These are phyloP conservation scores for Fragosphaeria purpurea DNA, from an alignment of 2,329 filamentous ascomycete genomes.

Conservation along the genomic window DNA sequence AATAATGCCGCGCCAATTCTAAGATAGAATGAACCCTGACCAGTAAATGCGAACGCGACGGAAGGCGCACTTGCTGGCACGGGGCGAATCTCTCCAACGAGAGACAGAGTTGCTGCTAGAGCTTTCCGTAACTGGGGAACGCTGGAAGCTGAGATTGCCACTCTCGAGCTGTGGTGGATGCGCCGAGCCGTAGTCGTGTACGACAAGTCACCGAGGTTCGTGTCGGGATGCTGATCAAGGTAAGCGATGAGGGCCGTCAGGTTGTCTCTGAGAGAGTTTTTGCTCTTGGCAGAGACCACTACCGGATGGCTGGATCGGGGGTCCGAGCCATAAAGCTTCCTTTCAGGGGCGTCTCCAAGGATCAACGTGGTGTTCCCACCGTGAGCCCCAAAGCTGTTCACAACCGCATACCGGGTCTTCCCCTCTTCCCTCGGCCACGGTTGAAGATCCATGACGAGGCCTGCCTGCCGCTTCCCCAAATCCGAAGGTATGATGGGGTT, in stretches of 20 bases:
- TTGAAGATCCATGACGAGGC: slow-evolving; percentile 45
- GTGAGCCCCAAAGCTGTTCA: slow-evolving; percentile 64
- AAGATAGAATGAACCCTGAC: slow-evolving; percentile 45
- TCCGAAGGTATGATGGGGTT: slow-evolving; percentile 51
- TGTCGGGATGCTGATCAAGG: slow-evolving; percentile 41
- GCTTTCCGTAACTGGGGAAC: slow-evolving; percentile 32
- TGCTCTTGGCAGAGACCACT: slow-evolving; percentile 45
- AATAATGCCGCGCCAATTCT: slow-evolving; percentile 42
- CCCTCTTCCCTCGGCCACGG: slow-evolving; percentile 39
- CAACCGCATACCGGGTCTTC: slow-evolving; percentile 37
- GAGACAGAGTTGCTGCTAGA: slow-evolving; percentile 24
- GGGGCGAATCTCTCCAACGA: slow-evolving; percentile 33
- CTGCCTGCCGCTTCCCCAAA: slow-evolving; percentile 45
- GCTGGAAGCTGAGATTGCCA: slow-evolving; percentile 35
- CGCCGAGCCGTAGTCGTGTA: slow-evolving; percentile 60
- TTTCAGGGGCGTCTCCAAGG: slow-evolving; percentile 48
- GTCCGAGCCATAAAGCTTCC: slow-evolving; percentile 28
- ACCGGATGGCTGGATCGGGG: slow-evolving; percentile 48
- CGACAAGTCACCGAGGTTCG: slow-evolving; percentile 46
- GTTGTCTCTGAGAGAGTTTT: slow-evolving; percentile 48
- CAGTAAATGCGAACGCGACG: slow-evolving; percentile 45
- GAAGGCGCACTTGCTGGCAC: slow-evolving; percentile 33
- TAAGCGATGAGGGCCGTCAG: slow-evolving; percentile 43
- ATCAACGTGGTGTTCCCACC: slow-evolving; percentile 62
- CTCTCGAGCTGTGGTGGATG: slow-evolving; percentile 48